Base-by-base conservation (phyloP, 2,329 filamentous ascomycete genomes). In the Alternaria panax region DNA sequence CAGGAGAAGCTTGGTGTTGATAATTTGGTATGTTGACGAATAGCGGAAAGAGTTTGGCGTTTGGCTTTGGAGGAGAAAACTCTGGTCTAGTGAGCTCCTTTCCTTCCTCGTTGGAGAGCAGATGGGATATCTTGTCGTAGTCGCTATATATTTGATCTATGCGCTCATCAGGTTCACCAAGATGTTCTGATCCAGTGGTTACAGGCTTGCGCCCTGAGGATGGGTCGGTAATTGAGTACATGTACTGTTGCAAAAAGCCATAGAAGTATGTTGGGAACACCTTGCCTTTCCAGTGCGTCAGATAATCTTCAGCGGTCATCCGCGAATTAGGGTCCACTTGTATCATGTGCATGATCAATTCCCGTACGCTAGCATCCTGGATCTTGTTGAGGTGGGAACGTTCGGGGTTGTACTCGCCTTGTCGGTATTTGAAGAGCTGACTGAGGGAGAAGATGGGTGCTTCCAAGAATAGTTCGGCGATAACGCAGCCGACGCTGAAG, bases 191-290 rank as follows among this genome's bases (percentile, higher is more conserved):
- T 11, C 87, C 84, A 1, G 90, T 87, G 9, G 90, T 89, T 41
- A 92, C 85, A 11, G 89, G 86, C 52, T 86, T 88, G 65, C 90
- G 89, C 1, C 92, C 92, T 1, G 92, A 92, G 0, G 90, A 92
- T 0, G 93, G 91, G 75, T 98, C 93, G 4, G 95, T 98, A 63
- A 99, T 92, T 54, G 96, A 86, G 67, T 92, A 92, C 92, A 99
- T 97, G 75, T 99, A 97, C 71, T 97, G 93, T 75, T 99, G 95
- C 30, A 99, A 83, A 74, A 99, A 98, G 74, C 88, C 96, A 82
- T 97, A 98, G 72, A 99, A 99, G 79, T 99, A 99, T 58, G 92
- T 88, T 0, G 95, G 96, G 64, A 99, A 99, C 4, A 94, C 92
- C 74, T 94, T 97, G 46, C 87, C 87, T 71, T 92, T 92, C 88